phyloP scores from a whole-genome alignment of 805 yeast genomes.

The Starmera pachycereana region DNA sequence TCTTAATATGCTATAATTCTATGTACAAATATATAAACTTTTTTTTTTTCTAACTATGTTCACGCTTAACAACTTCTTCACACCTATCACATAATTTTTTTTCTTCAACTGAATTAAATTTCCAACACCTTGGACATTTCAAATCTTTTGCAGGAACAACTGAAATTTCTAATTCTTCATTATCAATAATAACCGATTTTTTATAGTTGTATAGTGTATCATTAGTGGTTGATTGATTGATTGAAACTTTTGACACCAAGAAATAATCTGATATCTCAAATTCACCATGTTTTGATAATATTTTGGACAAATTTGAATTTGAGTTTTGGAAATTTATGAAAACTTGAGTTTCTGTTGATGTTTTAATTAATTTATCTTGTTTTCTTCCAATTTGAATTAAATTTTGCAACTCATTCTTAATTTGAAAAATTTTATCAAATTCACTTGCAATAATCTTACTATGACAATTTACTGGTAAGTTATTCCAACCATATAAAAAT shows the following conservation, averaged over 20 bases:
- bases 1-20: background rate
- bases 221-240: conserved; percentile 18
- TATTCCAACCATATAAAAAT: conserved; percentile 14
- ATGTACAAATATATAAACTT: too few species aligned
- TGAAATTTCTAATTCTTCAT: conserved; percentile 20
- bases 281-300: conserved; percentile 18
- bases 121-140: conserved; percentile 97
- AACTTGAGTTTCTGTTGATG: conserved; percentile 51
- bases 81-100: conserved; percentile 63
- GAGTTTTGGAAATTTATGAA: conserved; percentile 20
- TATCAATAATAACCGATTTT: conserved; percentile 21
- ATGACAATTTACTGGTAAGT: conserved; percentile 33
- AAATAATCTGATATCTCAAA: conserved; percentile 42
- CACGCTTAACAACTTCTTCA: conserved; percentile 22
- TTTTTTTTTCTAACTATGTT: background rate
- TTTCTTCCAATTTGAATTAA: conserved; percentile 48
- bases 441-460: conserved; percentile 24
- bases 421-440: conserved; percentile 33
- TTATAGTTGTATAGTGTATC: conserved; percentile 18
- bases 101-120: conserved; percentile 41
- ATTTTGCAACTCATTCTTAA: conserved; percentile 40
- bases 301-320: conserved; percentile 4
- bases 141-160: conserved; percentile 35
- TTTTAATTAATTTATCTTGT: conserved; percentile 37
- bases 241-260: conserved; percentile 50